phyloP scores from a whole-genome alignment of 2,329 filamentous ascomycete genomes.

The Cercospora zeae-maydis region DNA sequence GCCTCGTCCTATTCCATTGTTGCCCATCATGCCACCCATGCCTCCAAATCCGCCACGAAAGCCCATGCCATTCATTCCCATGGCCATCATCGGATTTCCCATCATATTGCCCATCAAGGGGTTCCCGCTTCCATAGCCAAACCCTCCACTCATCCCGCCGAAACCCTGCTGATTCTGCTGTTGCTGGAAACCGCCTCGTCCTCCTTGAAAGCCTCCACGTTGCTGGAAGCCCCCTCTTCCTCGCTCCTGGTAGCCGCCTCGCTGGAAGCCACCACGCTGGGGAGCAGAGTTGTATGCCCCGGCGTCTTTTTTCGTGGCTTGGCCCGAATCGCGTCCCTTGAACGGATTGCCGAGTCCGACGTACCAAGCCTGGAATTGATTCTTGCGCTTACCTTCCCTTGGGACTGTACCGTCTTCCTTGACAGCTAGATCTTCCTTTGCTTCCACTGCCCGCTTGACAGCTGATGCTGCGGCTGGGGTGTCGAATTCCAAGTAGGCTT shows the following conservation, averaged over 20 bases:
- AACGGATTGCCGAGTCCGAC: conserved; percentile 21
- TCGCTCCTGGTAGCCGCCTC: conserved; percentile 49
- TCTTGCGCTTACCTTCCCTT: conserved; percentile 40
- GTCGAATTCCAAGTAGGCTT: conserved; percentile 80
- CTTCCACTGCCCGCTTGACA: conserved; percentile 75
- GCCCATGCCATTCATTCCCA: conserved; percentile 29
- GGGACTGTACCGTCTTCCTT: conserved; percentile 10
- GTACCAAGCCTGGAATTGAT: conserved; percentile 68
- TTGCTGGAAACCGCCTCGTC: conserved; percentile 31
- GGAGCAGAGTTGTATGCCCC: conserved; percentile 34
- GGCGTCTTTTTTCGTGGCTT: conserved; percentile 38
- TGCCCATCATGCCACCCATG: conserved; percentile 32
- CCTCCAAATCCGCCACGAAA: conserved; percentile 34
- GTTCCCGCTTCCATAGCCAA: conserved; percentile 13
- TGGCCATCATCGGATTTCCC: conserved; percentile 20
- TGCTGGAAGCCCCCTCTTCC: conserved; percentile 32
- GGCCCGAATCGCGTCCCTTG: conserved; percentile 48
- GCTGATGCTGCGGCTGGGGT: conserved; percentile 82
- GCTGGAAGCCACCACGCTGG: conserved; percentile 20
- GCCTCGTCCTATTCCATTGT: conserved; percentile 39
- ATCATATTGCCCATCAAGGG: conserved; percentile 15
- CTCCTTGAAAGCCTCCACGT: conserved; percentile 29
- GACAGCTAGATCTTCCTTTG: conserved; percentile 20
- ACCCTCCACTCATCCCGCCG: conserved; percentile 26
- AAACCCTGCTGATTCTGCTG: conserved; percentile 20